Base-by-base conservation (phyloP, 495 filamentous ascomycete species). In the Thozetella sp. region DNA sequence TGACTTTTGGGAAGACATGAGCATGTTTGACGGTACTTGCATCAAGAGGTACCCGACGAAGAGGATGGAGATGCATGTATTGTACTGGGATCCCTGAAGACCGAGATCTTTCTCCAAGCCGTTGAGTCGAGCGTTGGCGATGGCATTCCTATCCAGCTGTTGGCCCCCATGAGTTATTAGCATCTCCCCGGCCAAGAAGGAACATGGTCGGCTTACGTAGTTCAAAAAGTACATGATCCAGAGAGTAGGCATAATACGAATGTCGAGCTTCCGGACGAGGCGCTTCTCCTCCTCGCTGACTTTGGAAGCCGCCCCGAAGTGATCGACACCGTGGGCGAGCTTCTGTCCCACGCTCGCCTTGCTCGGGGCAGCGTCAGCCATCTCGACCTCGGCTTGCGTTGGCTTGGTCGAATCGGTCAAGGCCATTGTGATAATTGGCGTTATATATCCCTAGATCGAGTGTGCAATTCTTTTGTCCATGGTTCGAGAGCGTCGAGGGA, bases 191-290 rank as follows among this genome's bases (percentile, higher is more conserved):
- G 6, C 30, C 6, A 37, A 6, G 30, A 15, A 37, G 6, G 30
- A n/a, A n/a, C n/a, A n/a, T n/a, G 30, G 30, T 6, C 30, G 6
- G 30, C 30, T 37, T 53, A 82, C 60, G 55, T 80, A 80, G 40
- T 80, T 79, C 10, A 85, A 63, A 55, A 81, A 74, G 53, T 83
- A 83, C 77, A 82, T 80, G 30, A 74, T 51, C 68, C 77, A 82
- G 25, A 82, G 67, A 6, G 69, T 74, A 26, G 77, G 78, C 72
- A 61, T 61, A 40, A 61, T 61, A n/a, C 26, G 3, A 43, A 69
- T 45, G 57, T 80, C 79, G n/a, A 82, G 65, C 67, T 80, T 82
- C 34, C 59, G 62, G 9, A 82, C 71, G 12, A 80, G 64, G 4
- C 62, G 62, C 53, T 77, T 78, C 59, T 34, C 24, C 10, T 4